Evolutionary conservation across 305 asterid species (phyloP), one percentile per base, ranked within the genome.

Genomic region (Fraxinus sp.): DNA sequence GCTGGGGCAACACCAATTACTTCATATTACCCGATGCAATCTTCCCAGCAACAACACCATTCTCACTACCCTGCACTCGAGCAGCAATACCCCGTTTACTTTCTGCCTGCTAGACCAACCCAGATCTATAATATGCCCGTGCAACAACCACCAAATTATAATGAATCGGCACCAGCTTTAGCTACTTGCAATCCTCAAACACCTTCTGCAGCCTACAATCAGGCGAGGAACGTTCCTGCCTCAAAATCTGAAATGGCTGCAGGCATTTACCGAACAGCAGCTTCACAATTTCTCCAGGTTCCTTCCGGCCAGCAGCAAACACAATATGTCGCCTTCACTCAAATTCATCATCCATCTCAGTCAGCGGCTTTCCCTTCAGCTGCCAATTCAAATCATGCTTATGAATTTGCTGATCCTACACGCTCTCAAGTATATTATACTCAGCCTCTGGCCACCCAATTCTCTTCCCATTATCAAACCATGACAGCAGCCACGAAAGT

Each of bases 391-490:
- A 8, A 10, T 39, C 11, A 39, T 39, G 49, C 13, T 39, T 39
- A 39, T 39, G 49, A 39, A 39, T 39, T 39, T 39, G 49, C 49
- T 39, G 49, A 39, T 78, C 87, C 88, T 6, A 6, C 86, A 22
- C 84, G 83, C 77, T 84, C 85, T 82, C 91, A 86, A 76, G 70
- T 88, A 30, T 88, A 86, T 78, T 88, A 86, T 7, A 76, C 90
- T 5, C 90, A 86, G 78, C 80, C 84, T 3, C 66, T 78, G 79
- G 26, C 83, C 52, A 86, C 85, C 22, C 89, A 86, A 52, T 35
- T 78, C 70, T 70, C 86, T 55, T 72, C 84, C 62, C 91, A 88
- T 59, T 85, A 84, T 52, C 87, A 88, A 77, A 86, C 91, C 14
- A 82, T 82, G 66, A 77, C 87, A 32, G 71, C 88, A 71, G 6